Percentiles rank a stretch among this genome's conserved stretches.
phyloP scores from a whole-genome alignment of 306 rosid species.

The Acacia confusa region DNA sequence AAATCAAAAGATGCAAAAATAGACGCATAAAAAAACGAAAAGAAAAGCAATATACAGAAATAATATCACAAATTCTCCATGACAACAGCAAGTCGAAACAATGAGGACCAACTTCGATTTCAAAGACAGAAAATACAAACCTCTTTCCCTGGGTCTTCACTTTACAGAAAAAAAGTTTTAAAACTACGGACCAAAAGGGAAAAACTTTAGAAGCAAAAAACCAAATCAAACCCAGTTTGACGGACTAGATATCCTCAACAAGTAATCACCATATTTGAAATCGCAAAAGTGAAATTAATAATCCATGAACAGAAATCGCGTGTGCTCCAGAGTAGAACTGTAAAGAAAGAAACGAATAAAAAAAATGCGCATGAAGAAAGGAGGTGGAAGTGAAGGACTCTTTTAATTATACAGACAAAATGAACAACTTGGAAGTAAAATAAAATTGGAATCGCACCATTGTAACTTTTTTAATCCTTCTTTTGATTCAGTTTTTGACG shows the following conservation, averaged over 20 bases:
- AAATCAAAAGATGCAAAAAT: slow-evolving; percentile 17
- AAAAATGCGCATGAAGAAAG: slow-evolving; percentile 12
- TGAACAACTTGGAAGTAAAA: slow-evolving; percentile 12
- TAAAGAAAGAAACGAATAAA: slow-evolving; percentile 13
- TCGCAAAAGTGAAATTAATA: slow-evolving; percentile 19
- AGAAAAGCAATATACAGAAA: slow-evolving; percentile 23
- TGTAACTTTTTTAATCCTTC: slow-evolving; percentile 23
- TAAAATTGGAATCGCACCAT: slow-evolving; percentile 13
- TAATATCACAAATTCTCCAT: slow-evolving; percentile 20
- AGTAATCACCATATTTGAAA: background rate
- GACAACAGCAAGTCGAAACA: slow-evolving; percentile 5
- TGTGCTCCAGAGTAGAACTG: background rate
- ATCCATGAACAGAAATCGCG: slow-evolving; percentile 9
- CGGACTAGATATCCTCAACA: slow-evolving; percentile 27
- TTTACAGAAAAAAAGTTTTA: background rate
- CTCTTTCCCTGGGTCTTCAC: slow-evolving; percentile 24
- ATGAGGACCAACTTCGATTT: slow-evolving; percentile 29
- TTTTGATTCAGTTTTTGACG: slow-evolving; percentile 35
- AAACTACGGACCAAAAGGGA: background rate
- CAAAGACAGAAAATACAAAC: slow-evolving; percentile 18
- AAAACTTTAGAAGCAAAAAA: slow-evolving; percentile 20
- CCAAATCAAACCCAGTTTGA: slow-evolving; percentile 38
- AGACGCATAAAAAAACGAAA: slow-evolving; percentile 21
- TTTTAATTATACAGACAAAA: slow-evolving; percentile 7
- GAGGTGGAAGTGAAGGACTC: background rate